Percentiles rank a stretch among this genome's conserved stretches.
Conservation (phyloP, 148 eudicot species). For the Beta vulgaris region DNA sequence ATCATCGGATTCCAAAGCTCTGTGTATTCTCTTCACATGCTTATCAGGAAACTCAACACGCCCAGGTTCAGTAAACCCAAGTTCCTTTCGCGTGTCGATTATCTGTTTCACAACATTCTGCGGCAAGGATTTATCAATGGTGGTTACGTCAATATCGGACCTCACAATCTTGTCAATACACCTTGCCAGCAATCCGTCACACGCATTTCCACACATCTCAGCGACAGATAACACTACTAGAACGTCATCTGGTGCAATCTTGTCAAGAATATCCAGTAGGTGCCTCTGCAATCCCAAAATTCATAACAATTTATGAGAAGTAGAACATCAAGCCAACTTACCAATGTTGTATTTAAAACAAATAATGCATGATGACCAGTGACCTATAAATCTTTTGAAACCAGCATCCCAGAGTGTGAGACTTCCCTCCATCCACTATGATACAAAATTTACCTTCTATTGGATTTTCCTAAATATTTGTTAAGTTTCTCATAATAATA, state of each 20-base stretch:
- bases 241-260: slow-evolving; percentile 67
- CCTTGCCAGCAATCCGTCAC: slow-evolving; percentile 52
- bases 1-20: slow-evolving; percentile 89
- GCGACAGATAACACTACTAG: slow-evolving; percentile 67
- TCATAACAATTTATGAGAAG: no score
- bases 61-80: slow-evolving; percentile 47
- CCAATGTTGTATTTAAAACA: background rate
- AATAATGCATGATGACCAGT: background rate
- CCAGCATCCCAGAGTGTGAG: background rate
- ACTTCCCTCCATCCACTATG: background rate
- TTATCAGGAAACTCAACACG: slow-evolving; percentile 55
- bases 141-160: slow-evolving; percentile 62
- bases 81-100: slow-evolving; percentile 51
- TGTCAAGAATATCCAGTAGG: slow-evolving; percentile 68
- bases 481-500: no score
- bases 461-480: background rate
- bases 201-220: slow-evolving; percentile 54
- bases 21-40: slow-evolving; percentile 78
- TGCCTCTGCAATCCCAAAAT: slow-evolving; percentile 47
- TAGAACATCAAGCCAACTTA: background rate
- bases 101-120: slow-evolving; percentile 56
- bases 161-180: slow-evolving; percentile 57
- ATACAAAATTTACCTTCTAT: background rate
- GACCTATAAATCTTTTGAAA: background rate
- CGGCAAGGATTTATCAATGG: slow-evolving; percentile 68